Base-by-base conservation (phyloP, 1,284 basidiomycete genomes). In the Marasmius oreades region DNA sequence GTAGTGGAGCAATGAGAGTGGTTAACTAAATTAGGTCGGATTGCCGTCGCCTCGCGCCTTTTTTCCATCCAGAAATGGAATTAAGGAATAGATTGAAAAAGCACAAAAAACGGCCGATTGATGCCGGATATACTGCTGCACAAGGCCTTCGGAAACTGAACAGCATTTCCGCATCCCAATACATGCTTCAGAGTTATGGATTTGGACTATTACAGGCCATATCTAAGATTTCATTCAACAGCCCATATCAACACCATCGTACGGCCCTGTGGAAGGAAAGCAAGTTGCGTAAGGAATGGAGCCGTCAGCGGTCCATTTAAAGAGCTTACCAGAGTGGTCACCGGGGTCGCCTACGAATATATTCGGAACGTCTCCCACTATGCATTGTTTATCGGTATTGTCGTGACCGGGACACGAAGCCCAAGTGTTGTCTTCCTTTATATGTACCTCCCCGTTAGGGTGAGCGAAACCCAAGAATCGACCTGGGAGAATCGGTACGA, bases 371-470 rank as follows among this genome's bases (percentile, higher is more conserved):
- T 80, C 79, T 2, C 84, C 85, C 18, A 75, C 75, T 12, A 69
- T 77, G 66, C 86, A 88, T 52, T 72, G 67, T 0, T 44, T 57
- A 59, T 77, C 78, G 4, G 73, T 61, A 61, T 85, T 85, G 53
- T 87, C 86, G 59, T 85, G 77, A 1, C 82, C 82, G 0, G 78
- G 71, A 59, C 82, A 82, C 0, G 63, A 62, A 28, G 69, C 67
- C 66, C 66, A 67, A 14, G 39, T 57, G 8, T 54, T 55, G 28
- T 55, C 58, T 53, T 63, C 62, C 55, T 73, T 59, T 45, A 86
- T 85, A 59, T 86, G 84, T 16, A 80, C 70, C 67, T 88, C 85
- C 1, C 84, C 85, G 1, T 73, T 70, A 0, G 80, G 73, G 59
- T 87, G 86, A 24, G 73, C 72, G 68, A 70, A 88, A 4, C 77